Conservation (phyloP, 1,284 basidiomycete species). For the Apiotrichum porosum region DNA sequence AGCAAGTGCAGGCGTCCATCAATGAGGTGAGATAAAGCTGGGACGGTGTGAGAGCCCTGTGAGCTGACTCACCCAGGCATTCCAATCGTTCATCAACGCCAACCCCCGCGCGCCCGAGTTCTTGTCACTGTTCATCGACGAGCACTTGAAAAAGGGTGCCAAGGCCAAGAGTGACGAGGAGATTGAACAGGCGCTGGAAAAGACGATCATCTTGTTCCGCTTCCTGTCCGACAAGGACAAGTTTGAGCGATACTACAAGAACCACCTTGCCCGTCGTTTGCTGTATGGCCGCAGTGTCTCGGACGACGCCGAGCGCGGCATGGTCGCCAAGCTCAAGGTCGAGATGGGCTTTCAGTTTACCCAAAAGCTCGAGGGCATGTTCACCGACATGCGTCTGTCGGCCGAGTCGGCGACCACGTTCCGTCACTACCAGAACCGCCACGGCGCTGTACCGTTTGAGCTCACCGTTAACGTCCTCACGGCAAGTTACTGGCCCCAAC, state of each 20-base stretch:
- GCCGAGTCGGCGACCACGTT: slow-evolving; percentile 77
- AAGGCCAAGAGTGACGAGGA: slow-evolving; percentile 97
- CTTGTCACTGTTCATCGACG: slow-evolving; percentile 95
- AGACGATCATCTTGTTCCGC: slow-evolving; percentile 92
- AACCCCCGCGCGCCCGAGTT: slow-evolving; percentile 88
- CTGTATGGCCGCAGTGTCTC: slow-evolving; percentile 81
- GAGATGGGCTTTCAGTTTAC: slow-evolving; percentile 93
- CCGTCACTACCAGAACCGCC: slow-evolving; percentile 30
- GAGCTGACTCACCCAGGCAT: slow-evolving; percentile 62
- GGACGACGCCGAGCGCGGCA: slow-evolving; percentile 95
- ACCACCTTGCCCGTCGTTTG: slow-evolving; percentile 87
- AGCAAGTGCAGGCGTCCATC: slow-evolving; percentile 73
- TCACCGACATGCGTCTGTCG: slow-evolving; percentile 93
- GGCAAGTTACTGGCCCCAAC: slow-evolving; percentile 83
- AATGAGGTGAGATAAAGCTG: slow-evolving; percentile 79
- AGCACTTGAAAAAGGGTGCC: slow-evolving; percentile 90
- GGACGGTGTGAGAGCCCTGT: no score
- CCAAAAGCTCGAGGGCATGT: slow-evolving; percentile 98
- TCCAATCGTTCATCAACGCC: slow-evolving; percentile 85
- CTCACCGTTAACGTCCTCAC: slow-evolving; percentile 85
- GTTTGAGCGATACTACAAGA: slow-evolving; percentile 97
- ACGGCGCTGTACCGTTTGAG: slow-evolving; percentile 60
- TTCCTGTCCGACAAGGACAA: slow-evolving; percentile 94
- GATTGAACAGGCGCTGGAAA: slow-evolving; percentile 81
- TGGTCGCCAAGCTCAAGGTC: slow-evolving; percentile 96